Conservation (phyloP, 129 eudicot genomes). For the Logfia minima region DNA sequence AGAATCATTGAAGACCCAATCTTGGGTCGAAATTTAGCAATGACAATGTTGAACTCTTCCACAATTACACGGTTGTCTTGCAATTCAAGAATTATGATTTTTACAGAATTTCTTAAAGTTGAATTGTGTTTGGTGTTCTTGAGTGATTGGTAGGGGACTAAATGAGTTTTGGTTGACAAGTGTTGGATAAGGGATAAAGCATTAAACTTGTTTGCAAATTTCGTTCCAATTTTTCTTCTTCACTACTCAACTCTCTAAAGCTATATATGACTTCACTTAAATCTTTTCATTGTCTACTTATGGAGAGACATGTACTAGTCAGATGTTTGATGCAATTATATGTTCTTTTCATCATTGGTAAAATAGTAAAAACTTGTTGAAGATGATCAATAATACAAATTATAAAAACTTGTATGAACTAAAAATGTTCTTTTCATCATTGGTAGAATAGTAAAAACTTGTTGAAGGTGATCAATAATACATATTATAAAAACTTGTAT, state of each 20-base stretch:
- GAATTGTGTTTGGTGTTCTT: background rate
- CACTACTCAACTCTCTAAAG: constrained; percentile 4
- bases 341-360: background rate
- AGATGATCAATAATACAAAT: background rate
- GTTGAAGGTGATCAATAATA: background rate
- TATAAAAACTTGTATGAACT: background rate
- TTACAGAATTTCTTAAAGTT: background rate
- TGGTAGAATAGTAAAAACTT: background rate
- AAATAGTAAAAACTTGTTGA: background rate
- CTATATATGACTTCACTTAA: constrained; percentile 8
- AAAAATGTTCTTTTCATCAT: background rate
- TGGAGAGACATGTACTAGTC: constrained; percentile 11
- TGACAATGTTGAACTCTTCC: too few species aligned
- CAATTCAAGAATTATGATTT: too few species aligned
- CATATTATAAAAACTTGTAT: background rate
- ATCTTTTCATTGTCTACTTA: constrained; percentile 17
- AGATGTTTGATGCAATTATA: background rate
- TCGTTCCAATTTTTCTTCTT: constrained; percentile 22
- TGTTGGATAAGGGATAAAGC: constrained; percentile 34
- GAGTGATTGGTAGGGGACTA: constrained; percentile 18
- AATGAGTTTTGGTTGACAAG: constrained; percentile 22
- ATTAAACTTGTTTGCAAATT: constrained; percentile 22
- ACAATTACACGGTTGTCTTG: too few species aligned
- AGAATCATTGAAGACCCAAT: too few species aligned
- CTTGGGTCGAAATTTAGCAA: too few species aligned